Percentiles rank a stretch among this genome's conserved stretches.
Evolutionary conservation across 1,139 yeast species (phyloP).

Genomic region (Pneumocystis murina): DNA sequence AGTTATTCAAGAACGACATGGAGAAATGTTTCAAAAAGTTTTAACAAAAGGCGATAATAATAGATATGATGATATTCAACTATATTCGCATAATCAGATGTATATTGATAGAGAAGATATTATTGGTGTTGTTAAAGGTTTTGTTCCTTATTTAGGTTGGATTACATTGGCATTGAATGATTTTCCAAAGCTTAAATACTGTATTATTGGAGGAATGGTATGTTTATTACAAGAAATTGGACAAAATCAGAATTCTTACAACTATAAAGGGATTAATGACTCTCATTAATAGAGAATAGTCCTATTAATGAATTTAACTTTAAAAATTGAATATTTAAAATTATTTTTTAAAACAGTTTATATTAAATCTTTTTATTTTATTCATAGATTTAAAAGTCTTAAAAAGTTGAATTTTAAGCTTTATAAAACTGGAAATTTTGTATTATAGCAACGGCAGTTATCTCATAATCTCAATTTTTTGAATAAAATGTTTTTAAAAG

Average conservation of each 20-base stretch:
- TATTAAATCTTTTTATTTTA: no score
- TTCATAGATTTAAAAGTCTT: background rate
- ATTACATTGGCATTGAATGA: slow-evolving; percentile 87
- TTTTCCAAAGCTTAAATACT: slow-evolving; percentile 59
- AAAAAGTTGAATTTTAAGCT: no score
- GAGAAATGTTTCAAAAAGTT: slow-evolving; percentile 26
- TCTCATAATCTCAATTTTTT: no score
- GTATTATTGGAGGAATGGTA: slow-evolving; percentile 53
- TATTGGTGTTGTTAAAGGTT: slow-evolving; percentile 81
- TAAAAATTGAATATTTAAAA: no score
- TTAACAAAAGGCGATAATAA: slow-evolving; percentile 96
- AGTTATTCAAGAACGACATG: slow-evolving; percentile 63
- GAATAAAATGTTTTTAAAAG: no score
- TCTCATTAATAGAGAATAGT: background rate
- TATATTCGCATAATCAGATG: slow-evolving; percentile 62
- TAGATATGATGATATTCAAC: slow-evolving; percentile 74
- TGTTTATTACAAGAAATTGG: slow-evolving; percentile 24
- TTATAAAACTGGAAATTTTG: no score
- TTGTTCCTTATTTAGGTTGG: slow-evolving; percentile 83
- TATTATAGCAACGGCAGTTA: no score
- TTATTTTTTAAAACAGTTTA: no score
- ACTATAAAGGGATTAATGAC: background rate
- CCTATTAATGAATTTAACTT: background rate
- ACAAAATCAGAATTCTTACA: background rate
- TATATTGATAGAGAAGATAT: slow-evolving; percentile 70